Conservation (phyloP, 139 green algal genomes). For the Chlorella ohadii region DNA sequence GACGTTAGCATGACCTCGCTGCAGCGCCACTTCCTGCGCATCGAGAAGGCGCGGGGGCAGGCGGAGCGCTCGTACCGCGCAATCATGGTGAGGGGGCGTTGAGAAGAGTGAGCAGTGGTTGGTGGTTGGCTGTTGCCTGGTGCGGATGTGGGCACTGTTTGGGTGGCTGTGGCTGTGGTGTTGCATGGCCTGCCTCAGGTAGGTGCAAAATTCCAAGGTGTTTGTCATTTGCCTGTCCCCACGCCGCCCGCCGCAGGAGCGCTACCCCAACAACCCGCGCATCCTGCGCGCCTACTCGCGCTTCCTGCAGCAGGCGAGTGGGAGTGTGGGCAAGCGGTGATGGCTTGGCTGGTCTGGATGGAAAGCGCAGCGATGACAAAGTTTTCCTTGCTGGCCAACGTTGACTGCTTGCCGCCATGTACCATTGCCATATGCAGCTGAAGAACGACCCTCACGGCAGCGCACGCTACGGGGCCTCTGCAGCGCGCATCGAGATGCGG, state of each 20-base stretch:
- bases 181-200: too few species aligned
- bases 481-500: not conserved
- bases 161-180: too few species aligned
- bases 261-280: conserved; percentile 22
- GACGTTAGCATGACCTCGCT: not conserved
- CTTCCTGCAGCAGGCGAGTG: conserved; percentile 13
- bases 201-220: too few species aligned
- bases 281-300: conserved; percentile 18
- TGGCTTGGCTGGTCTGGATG: too few species aligned
- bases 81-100: conserved; percentile 1
- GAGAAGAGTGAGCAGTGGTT: too few species aligned
- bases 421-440: not conserved
- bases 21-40: not conserved
- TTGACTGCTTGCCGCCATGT: too few species aligned
- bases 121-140: too few species aligned
- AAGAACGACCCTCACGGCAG: conserved; percentile 20
- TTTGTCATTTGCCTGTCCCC: too few species aligned
- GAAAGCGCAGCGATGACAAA: too few species aligned
- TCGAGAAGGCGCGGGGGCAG: not conserved
- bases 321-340: too few species aligned
- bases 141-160: too few species aligned
- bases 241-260: not conserved
- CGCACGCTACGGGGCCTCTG: not conserved
- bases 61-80: conserved; percentile 8
- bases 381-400: too few species aligned